Conservation (phyloP, 2,329 filamentous ascomycete genomes). For the Hymenoscyphus fraxineus region DNA sequence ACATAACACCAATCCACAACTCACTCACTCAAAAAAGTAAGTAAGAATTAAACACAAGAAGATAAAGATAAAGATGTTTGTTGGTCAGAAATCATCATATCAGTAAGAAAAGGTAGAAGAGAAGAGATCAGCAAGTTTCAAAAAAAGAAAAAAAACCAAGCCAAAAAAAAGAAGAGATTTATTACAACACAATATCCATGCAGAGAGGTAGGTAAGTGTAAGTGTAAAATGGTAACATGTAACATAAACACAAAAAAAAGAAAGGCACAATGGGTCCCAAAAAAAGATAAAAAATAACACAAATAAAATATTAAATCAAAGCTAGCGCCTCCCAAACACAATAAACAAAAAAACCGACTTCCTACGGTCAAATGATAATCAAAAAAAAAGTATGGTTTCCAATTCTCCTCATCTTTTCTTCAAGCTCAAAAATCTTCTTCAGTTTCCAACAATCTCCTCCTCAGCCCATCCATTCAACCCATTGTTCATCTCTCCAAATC, state of each 20-base stretch:
- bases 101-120: no score
- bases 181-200: conserved; percentile 26
- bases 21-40: no score
- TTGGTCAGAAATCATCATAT: no score
- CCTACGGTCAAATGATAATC: neutral
- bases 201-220: neutral
- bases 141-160: no score
- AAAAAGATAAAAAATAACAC: no score
- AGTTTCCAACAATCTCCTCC: conserved; percentile 41
- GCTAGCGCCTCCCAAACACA: neutral
- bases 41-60: no score
- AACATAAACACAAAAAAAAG: neutral
- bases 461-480: conserved; percentile 65
- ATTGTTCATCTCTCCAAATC: conserved; percentile 53
- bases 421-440: neutral
- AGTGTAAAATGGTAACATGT: no score
- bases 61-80: no score
- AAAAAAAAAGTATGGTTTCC: neutral
- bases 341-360: neutral
- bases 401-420: neutral
- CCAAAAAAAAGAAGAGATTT: conserved; percentile 12
- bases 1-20: no score
- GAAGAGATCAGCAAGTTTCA: no score
- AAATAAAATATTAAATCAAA: no score
- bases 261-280: conserved; percentile 4